Conservation (phyloP, 1,284 basidiomycete genomes). For the Papiliotrema laurentii region DNA sequence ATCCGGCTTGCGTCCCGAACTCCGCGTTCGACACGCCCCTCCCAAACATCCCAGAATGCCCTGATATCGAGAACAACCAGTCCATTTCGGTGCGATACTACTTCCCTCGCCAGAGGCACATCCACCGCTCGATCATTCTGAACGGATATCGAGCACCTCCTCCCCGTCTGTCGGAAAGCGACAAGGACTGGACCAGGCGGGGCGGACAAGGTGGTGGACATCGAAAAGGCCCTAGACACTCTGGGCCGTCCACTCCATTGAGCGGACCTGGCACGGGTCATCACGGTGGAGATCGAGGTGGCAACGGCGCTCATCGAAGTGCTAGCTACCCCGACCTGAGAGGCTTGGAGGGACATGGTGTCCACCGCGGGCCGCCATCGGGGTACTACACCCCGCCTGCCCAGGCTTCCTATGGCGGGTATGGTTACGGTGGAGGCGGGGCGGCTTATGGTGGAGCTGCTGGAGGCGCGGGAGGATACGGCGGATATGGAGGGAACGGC, state of each 20-base stretch:
- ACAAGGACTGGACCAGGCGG: conserved; percentile 63
- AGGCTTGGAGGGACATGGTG: conserved; percentile 10
- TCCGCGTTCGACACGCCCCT: conserved; percentile 82
- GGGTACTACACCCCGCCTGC: not conserved
- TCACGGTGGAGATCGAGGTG: not conserved
- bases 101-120: conserved; percentile 79
- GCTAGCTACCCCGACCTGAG: conserved; percentile 1
- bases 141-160: conserved; percentile 64
- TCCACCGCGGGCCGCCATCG: conserved; percentile 1
- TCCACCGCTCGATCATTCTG: conserved; percentile 80
- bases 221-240: conserved; percentile 13
- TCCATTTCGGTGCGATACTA: conserved; percentile 83
- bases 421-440: not conserved
- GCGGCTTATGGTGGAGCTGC: conserved; percentile 1
- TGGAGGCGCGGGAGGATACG: conserved; percentile 8
- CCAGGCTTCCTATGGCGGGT: conserved; percentile 1
- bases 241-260: not conserved
- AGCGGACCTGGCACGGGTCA: conserved; percentile 21
- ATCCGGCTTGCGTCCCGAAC: conserved; percentile 85
- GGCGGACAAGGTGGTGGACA: conserved; percentile 30
- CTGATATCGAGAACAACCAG: conserved; percentile 79
- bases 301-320: conserved; percentile 7
- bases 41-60: conserved; percentile 44
- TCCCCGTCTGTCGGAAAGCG: conserved; percentile 63
- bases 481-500: conserved; percentile 13